Evolutionary conservation across 192 early-diverging fungal genomes (phyloP).

Genomic region (Allomyces arbusculus): DNA sequence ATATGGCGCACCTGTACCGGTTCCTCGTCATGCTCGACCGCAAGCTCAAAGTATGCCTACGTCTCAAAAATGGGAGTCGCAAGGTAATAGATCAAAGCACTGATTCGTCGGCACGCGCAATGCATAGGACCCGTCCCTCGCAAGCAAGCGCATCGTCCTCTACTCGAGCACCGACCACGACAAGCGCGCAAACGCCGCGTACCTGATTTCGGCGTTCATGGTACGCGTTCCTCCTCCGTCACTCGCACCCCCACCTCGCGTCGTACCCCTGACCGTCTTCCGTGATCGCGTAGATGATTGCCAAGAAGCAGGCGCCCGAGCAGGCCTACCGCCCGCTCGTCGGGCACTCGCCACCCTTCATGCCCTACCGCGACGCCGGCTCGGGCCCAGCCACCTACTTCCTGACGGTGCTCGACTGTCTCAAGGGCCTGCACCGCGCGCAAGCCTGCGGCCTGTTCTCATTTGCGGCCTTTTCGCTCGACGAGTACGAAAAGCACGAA

Average conservation of each 20-base stretch:
- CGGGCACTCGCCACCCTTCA: slow-evolving; percentile 22
- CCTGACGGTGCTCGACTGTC: slow-evolving; percentile 42
- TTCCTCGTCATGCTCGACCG: slow-evolving; percentile 38
- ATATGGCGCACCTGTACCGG: slow-evolving; percentile 37
- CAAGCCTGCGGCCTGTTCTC: slow-evolving; percentile 34
- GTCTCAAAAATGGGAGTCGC: too few relatives aligned
- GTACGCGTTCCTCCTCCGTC: slow-evolving; percentile 12
- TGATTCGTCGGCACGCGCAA: too few relatives aligned
- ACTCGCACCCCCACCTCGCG: too few relatives aligned
- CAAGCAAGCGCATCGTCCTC: slow-evolving; percentile 30
- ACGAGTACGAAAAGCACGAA: slow-evolving; percentile 56
- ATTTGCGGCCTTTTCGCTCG: slow-evolving; percentile 32
- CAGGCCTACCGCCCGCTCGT: slow-evolving; percentile 32
- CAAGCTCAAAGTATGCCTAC: slow-evolving; percentile 27
- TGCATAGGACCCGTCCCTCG: too few relatives aligned
- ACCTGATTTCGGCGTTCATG: slow-evolving; percentile 46
- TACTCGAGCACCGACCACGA: slow-evolving; percentile 28
- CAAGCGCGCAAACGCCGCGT: slow-evolving; percentile 48
- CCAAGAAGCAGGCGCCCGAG: slow-evolving; percentile 35
- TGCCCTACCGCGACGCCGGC: slow-evolving; percentile 49
- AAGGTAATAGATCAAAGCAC: too few relatives aligned
- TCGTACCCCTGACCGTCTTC: too few relatives aligned
- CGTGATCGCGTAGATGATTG: slow-evolving; percentile 21
- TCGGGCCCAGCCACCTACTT: slow-evolving; percentile 43
- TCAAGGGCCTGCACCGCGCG: slow-evolving; percentile 37